Evolutionary conservation across 2,329 filamentous ascomycete species (phyloP).

Genomic region (Cladosporium sp.): DNA sequence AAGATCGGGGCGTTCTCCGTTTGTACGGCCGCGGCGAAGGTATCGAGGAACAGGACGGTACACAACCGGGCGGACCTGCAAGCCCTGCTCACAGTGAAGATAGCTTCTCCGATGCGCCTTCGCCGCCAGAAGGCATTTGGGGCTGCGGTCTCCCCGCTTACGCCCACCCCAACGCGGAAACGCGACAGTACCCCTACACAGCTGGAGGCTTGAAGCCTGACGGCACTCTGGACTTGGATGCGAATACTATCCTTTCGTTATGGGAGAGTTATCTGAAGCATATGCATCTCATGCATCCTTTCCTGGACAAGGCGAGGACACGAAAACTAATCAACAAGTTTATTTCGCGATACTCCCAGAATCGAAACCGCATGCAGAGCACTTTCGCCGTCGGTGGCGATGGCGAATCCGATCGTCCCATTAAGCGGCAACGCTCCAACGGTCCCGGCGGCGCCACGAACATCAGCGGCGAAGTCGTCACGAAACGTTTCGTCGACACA

Average conservation of each 20-base stretch:
- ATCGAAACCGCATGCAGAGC: slow-evolving; percentile 16
- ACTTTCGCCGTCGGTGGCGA: slow-evolving; percentile 19
- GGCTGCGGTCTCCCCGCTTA: slow-evolving; percentile 33
- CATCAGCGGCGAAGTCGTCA: slow-evolving; percentile 5
- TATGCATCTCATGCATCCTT: slow-evolving; percentile 59
- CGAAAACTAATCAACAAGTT: slow-evolving; percentile 48
- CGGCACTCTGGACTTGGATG: slow-evolving; percentile 50
- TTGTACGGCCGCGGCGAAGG: slow-evolving; percentile 33
- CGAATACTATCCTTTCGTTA: slow-evolving; percentile 44
- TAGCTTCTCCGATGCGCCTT: slow-evolving; percentile 30
- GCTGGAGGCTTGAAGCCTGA: slow-evolving; percentile 47
- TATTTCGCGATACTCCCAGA: slow-evolving; percentile 41
- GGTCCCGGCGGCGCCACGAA: slow-evolving; percentile 17
- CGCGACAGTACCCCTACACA: slow-evolving; percentile 29
- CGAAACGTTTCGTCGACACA: slow-evolving; percentile 23
- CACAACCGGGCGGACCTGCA: slow-evolving; percentile 28
- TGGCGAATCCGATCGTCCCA: slow-evolving; percentile 21
- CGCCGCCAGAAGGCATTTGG: slow-evolving; percentile 46
- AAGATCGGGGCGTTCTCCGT: slow-evolving; percentile 31
- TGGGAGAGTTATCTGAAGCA: slow-evolving; percentile 52
- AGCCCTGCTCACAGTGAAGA: slow-evolving; percentile 37
- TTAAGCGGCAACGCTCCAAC: slow-evolving; percentile 28
- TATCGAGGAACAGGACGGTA: slow-evolving; percentile 33
- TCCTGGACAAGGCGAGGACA: slow-evolving; percentile 52
- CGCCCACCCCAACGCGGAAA: slow-evolving; percentile 23